phyloP scores from a whole-genome alignment of 179 eudicot genomes.

The Drosera spatulata region DNA sequence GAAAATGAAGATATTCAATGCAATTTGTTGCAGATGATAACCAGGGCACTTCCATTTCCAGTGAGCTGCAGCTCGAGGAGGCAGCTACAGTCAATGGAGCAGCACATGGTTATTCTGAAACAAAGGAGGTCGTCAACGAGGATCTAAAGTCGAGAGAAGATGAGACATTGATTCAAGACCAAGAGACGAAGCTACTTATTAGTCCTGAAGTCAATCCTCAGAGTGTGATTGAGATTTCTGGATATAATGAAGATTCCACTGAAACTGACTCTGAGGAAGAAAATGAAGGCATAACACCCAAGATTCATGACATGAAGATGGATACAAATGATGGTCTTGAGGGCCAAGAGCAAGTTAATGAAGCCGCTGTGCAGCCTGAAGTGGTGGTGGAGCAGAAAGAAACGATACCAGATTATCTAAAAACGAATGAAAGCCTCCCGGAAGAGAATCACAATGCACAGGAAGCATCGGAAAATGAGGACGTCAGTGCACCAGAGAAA shows the following conservation, averaged over 20 bases:
- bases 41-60: constrained; percentile 3
- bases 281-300: neutral
- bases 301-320: constrained; percentile 2
- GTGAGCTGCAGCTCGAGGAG: constrained; percentile 8
- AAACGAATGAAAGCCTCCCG: too few relatives aligned
- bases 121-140: constrained; percentile 1
- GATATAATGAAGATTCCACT: constrained; percentile 3
- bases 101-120: neutral
- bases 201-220: neutral
- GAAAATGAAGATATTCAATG: too few relatives aligned
- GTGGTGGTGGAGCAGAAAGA: neutral
- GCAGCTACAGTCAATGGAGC: neutral
- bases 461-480: too few relatives aligned
- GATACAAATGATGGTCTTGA: constrained; percentile 1
- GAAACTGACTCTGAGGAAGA: constrained; percentile 8
- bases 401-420: neutral
- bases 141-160: neutral
- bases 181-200: neutral
- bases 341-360: constrained; percentile 4
- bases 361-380: neutral
- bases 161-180: neutral
- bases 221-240: neutral
- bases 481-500: too few relatives aligned
- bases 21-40: neutral
- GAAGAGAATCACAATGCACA: too few relatives aligned